Evolutionary conservation across 2,329 filamentous ascomycete genomes (phyloP).

Genomic region (Claviceps sp.): DNA sequence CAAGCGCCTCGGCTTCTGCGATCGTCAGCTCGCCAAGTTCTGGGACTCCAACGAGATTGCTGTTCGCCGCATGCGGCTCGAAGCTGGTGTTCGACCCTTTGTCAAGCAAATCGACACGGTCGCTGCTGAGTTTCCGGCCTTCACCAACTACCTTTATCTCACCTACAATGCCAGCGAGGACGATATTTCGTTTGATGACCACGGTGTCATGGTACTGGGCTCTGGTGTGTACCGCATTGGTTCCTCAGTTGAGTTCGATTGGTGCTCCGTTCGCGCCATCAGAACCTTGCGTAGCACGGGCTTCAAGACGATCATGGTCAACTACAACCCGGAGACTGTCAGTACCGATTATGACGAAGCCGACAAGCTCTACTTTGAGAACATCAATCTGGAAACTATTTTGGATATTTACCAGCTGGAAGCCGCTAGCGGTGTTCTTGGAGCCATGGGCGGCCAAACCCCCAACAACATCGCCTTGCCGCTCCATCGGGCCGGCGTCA

Average conservation of each 20-base stretch:
- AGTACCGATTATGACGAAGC: conserved; percentile 89
- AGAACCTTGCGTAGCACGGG: conserved; percentile 74
- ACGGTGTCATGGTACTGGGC: conserved; percentile 90
- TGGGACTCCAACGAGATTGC: conserved; percentile 90
- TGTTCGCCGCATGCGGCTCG: conserved; percentile 70
- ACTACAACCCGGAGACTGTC: conserved; percentile 85
- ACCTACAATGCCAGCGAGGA: conserved; percentile 88
- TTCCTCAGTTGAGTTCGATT: conserved; percentile 96
- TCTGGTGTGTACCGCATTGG: conserved; percentile 96
- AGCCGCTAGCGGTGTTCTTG: conserved; percentile 67
- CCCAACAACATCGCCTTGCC: conserved; percentile 96
- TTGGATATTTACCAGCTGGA: conserved; percentile 91
- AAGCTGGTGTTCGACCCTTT: conserved; percentile 72
- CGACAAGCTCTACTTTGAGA: conserved; percentile 91
- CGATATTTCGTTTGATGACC: conserved; percentile 74
- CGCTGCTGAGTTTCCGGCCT: conserved; percentile 87
- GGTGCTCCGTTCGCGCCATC: conserved; percentile 93
- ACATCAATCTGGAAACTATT: conserved; percentile 79
- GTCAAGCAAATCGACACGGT: conserved; percentile 99
- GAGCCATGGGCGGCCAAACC: conserved; percentile 94
- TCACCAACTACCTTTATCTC: conserved; percentile 91
- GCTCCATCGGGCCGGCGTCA: conserved; percentile 77
- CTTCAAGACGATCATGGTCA: conserved; percentile 93
- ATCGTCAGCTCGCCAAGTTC: conserved; percentile 87
- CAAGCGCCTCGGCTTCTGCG: conserved; percentile 89